Evolutionary conservation across 148 eudicot species (phyloP), one percentile per base, ranked within the genome.

Genomic region (Spergularia marina): DNA sequence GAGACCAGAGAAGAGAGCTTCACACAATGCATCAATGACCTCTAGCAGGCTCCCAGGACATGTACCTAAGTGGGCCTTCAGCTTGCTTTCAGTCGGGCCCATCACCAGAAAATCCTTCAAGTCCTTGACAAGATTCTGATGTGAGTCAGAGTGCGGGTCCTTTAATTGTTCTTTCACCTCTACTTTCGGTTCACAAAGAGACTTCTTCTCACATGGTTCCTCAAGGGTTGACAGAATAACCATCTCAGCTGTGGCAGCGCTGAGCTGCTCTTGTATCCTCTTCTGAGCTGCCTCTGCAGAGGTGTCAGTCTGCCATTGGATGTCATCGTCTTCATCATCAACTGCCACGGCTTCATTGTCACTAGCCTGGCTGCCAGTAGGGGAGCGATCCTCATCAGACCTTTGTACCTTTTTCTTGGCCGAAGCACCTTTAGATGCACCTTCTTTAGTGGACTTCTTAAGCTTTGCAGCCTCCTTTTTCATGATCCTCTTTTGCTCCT

Each of bases 261-360:
- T 92, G 20, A 92, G 83, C 80, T 91, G 96, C 70, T 91, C 96
- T 9, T 44, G 49, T 44, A 44, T 44, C 49, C 49, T 44, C 10
- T 44, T 44, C 49, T 44, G 7, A 44, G 49, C 49, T 44, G 49
- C 49, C 49, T 44, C 54, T 86, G 87, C 55, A 15, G 96, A 91
- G 1, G 96, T 89, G 78, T 91, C 96, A 18, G 96, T 91, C 73
- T 83, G 89, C 95, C 95, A 90, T 51, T 90, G 77, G 66, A 90
- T 66, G 52, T 90, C 89, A 49, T 86, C 91, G 7, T 86, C 91
- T 0, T 88, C 88, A 0, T 86, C 89, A 18, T 71, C 86, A 3
- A 69, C 82, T 10, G 15, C 80, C 0, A 53, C 76, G 2, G 49
- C 59, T 62, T 84, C 91, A 39, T 76, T 81, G 10, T 83, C 89